Base-by-base conservation (phyloP, 2,329 filamentous ascomycete genomes). In the Colletotrichum sp. region DNA sequence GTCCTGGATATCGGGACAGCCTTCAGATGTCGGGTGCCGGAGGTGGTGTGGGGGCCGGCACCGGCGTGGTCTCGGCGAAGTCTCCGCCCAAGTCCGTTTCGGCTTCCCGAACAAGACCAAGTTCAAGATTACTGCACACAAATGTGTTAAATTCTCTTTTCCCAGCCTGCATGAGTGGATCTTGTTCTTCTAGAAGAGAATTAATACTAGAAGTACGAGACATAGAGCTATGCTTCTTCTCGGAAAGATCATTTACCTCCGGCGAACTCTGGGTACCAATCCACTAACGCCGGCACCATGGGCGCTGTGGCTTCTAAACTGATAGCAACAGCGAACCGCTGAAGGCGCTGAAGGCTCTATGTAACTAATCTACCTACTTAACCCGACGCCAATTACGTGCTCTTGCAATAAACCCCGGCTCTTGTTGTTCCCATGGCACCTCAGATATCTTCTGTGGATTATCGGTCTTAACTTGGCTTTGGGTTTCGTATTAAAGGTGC, bases 201-300 rank as follows among this genome's bases (percentile, higher is more conserved):
- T n/a, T 7, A 1, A n/a, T n/a, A 0, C 18, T n/a, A 0, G 18
- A 1, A 7, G 0, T 48, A n/a, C 18, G 2, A 48, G 18, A 48
- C 38, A 12, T 4, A n/a, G 18, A n/a, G 5, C 38, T 18, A 4
- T 9, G 9, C 9, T n/a, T 48, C n/a, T 48, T 48, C 18, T 48
- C 18, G 1, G 38, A 48, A 48, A 6, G 5, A n/a, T 7, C 3
- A 7, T n/a, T 48, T 12, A n/a, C 38, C 38, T 43, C 3, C 5
- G 3, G 38, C 38, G 18, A n/a, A n/a, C 9, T 48, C 3, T 7
- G 5, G 18, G 18, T n/a, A n/a, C 3, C 1, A n/a, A 48, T 6
- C 38, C 2, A n/a, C 38, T 4, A 6, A n/a, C 10, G 18, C 9
- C 9, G 2, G 38, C 18, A n/a, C 18, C 2, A 2, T n/a, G 18